A percentile compares a stretch with the other conserved stretches of the same genome.
These are phyloP conservation scores for Hypoxylon sp. DNA, from an alignment of 2,329 filamentous ascomycete species.

Conservation along the genomic window DNA sequence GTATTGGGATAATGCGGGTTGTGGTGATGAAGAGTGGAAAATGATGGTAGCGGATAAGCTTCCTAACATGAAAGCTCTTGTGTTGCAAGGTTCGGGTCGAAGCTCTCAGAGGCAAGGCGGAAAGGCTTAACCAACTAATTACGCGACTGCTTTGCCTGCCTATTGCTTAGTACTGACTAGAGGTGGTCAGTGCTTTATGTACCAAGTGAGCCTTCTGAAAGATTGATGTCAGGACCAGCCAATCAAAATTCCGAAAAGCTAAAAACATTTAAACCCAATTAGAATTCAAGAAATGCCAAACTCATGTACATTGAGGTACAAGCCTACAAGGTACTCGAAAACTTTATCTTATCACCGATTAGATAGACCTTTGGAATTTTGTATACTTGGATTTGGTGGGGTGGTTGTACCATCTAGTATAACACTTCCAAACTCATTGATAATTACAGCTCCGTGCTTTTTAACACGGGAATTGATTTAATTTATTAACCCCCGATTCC, in stretches of 20 bases:
- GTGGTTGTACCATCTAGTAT: no score
- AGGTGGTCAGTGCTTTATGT: slow-evolving; percentile 38
- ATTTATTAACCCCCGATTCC: no score
- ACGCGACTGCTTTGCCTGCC: slow-evolving; percentile 47
- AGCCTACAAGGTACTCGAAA: slow-evolving; percentile 12
- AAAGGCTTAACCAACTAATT: slow-evolving; percentile 36
- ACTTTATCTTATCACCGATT: slow-evolving; percentile 34
- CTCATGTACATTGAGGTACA: slow-evolving; percentile 8
- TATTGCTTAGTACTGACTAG: slow-evolving; percentile 33
- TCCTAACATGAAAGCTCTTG: slow-evolving; percentile 27
- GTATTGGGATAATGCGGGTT: background rate
- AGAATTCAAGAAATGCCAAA: background rate
- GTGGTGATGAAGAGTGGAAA: slow-evolving; percentile 5
- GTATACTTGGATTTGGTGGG: slow-evolving; percentile 31
- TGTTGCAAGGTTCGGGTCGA: slow-evolving; percentile 23
- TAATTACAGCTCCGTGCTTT: no score
- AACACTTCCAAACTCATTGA: no score
- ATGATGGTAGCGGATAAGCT: slow-evolving; percentile 19
- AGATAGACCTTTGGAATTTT: slow-evolving; percentile 24
- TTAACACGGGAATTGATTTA: no score
- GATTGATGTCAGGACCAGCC: no score
- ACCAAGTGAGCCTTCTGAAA: no score
- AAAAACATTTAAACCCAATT: slow-evolving; percentile 2
- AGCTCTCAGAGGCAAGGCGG: slow-evolving; percentile 36
- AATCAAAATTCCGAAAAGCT: slow-evolving; percentile 9